phyloP scores from a whole-genome alignment of 306 rosid species.

The Castanopsis chinensis region DNA sequence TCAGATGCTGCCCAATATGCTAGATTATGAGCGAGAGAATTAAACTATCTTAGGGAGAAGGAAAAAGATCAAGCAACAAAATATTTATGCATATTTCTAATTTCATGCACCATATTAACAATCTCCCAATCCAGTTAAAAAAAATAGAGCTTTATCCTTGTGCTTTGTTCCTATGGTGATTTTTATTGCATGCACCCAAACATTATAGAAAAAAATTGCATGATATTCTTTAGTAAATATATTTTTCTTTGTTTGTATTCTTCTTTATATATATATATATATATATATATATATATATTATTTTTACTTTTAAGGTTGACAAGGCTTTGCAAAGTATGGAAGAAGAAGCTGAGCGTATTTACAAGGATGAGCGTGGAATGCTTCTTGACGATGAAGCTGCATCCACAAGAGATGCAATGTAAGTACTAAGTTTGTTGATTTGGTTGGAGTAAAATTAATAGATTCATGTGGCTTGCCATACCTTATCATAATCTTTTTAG shows the following conservation, averaged over 20 bases:
- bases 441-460: neutral
- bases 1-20: too few relatives aligned
- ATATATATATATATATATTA: too few relatives aligned
- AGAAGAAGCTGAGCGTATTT: constrained; percentile 86
- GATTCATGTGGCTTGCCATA: neutral
- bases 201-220: neutral
- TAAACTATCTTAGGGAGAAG: too few relatives aligned
- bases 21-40: too few relatives aligned
- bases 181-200: neutral
- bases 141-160: neutral
- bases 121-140: too few relatives aligned
- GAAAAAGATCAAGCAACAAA: too few relatives aligned
- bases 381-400: constrained; percentile 97
- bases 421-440: constrained; percentile 32
- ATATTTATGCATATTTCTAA: too few relatives aligned
- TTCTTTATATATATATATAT: too few relatives aligned
- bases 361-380: constrained; percentile 84
- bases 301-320: constrained; percentile 56
- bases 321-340: constrained; percentile 91
- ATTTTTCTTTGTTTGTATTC: neutral
- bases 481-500: too few relatives aligned
- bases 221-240: neutral
- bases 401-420: constrained; percentile 96
- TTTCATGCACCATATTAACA: too few relatives aligned
- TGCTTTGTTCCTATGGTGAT: neutral